phyloP scores from a whole-genome alignment of 257 asterid species.

The Prunella vulgaris region DNA sequence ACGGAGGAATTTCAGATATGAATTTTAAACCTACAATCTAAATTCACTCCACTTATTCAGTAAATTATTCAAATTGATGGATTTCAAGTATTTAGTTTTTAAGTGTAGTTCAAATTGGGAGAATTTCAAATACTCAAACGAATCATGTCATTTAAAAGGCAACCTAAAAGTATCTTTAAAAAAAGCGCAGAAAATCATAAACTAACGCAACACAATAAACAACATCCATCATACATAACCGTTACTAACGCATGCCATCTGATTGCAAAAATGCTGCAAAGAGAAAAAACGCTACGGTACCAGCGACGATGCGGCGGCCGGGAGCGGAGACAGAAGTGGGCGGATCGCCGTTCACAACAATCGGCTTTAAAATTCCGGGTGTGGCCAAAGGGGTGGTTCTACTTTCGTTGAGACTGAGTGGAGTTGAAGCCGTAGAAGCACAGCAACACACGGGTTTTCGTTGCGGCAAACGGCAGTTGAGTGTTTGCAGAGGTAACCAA shows the following conservation, averaged over 20 bases:
- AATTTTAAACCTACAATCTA: too few species aligned
- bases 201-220: background rate
- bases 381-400: slow-evolving; percentile 4
- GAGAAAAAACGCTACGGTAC: slow-evolving; percentile 27
- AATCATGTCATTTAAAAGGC: too few species aligned
- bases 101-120: too few species aligned
- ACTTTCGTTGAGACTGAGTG: slow-evolving; percentile 18
- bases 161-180: background rate
- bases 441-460: slow-evolving; percentile 25
- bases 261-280: slow-evolving; percentile 11
- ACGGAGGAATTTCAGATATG: too few species aligned
- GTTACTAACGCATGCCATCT: background rate
- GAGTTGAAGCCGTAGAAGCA: slow-evolving; percentile 36
- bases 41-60: too few species aligned
- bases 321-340: slow-evolving; percentile 96
- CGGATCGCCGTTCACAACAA: slow-evolving; percentile 72
- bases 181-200: background rate
- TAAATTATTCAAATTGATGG: too few species aligned
- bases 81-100: too few species aligned
- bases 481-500: slow-evolving; percentile 42
- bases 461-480: slow-evolving; percentile 25
- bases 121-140: too few species aligned
- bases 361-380: slow-evolving; percentile 47
- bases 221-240: background rate
- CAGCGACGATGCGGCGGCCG: slow-evolving; percentile 86